Conservation (phyloP, 2,329 filamentous ascomycete species). For the Colletotrichum sp. region DNA sequence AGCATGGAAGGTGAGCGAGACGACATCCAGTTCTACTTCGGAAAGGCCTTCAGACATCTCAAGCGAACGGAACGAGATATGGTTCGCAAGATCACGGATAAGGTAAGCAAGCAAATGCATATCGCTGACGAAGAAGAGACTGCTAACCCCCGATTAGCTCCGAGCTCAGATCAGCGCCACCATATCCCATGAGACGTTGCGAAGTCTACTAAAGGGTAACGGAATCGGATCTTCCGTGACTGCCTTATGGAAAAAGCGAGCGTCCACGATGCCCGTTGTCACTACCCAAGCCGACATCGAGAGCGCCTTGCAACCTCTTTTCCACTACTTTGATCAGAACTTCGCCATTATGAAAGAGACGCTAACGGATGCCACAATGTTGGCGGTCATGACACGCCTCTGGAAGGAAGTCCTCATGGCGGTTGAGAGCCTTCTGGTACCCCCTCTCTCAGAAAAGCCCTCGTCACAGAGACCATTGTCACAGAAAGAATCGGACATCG, state of each 20-base stretch:
- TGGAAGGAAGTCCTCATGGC: slow-evolving; percentile 98
- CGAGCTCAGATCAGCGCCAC: slow-evolving; percentile 92
- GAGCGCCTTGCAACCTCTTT: slow-evolving; percentile 81
- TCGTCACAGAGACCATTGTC: slow-evolving; percentile 84
- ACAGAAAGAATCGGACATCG: slow-evolving; percentile 89
- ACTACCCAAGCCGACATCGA: slow-evolving; percentile 77
- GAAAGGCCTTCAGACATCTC: slow-evolving; percentile 92
- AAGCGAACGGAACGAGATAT: slow-evolving; percentile 98
- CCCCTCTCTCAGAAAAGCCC: slow-evolving; percentile 92
- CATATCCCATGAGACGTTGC: slow-evolving; percentile 82
- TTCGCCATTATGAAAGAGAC: slow-evolving; percentile 99
- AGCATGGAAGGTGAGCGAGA: slow-evolving; percentile 99
- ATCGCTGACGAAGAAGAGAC: slow-evolving; percentile 14
- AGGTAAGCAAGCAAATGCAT: slow-evolving; percentile 61
- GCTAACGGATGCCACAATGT: slow-evolving; percentile 93
- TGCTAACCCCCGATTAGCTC: slow-evolving; percentile 58
- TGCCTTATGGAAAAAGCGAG: slow-evolving; percentile 68
- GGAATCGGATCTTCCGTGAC: slow-evolving; percentile 76
- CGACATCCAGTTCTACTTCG: slow-evolving; percentile 98
- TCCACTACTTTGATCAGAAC: slow-evolving; percentile 97
- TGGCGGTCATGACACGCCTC: slow-evolving; percentile 94
- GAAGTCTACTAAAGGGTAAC: slow-evolving; percentile 72
- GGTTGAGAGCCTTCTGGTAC: slow-evolving; percentile 88
- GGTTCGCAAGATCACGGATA: slow-evolving; percentile 97
- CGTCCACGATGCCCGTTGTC: slow-evolving; percentile 54